A percentile compares a stretch with the other conserved stretches of the same genome.
Evolutionary conservation across 192 early-diverging fungal genomes (phyloP).

Genomic region (Backusella australiensis): DNA sequence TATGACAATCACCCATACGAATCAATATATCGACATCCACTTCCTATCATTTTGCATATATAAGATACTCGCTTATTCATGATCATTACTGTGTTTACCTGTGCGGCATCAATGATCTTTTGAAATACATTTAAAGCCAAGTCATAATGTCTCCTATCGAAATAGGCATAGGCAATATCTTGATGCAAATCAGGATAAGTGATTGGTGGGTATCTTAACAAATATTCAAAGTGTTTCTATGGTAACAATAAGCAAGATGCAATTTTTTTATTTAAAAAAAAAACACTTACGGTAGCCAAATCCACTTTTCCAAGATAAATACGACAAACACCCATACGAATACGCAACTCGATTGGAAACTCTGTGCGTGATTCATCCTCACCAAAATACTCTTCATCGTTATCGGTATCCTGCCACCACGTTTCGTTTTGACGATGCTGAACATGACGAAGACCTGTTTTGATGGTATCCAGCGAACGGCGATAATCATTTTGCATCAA

Average conservation of each 20-base stretch:
- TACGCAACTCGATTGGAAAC: constrained; percentile 83
- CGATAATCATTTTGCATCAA: constrained; percentile 78
- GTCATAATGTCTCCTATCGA: constrained; percentile 58
- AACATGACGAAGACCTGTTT: constrained; percentile 64
- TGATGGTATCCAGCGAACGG: constrained; percentile 65
- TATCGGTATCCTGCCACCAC: constrained; percentile 69
- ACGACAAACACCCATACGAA: constrained; percentile 82
- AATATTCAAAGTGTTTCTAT: constrained; percentile 64
- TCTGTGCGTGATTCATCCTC: constrained; percentile 11
- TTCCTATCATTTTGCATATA: constrained; percentile 16
- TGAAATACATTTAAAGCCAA: constrained; percentile 63
- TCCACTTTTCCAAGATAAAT: constrained; percentile 66
- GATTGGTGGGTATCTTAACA: constrained; percentile 50
- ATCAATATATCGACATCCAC: constrained; percentile 43
- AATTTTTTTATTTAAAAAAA: too few relatives aligned
- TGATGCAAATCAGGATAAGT: constrained; percentile 68
- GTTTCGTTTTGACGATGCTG: constrained; percentile 65
- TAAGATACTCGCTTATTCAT: not conserved
- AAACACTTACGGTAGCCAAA: constrained; percentile 56
- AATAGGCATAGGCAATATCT: constrained; percentile 74
- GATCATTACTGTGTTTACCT: constrained; percentile 28
- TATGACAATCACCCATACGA: constrained; percentile 59
- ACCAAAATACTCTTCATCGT: constrained; percentile 36
- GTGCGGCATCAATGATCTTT: constrained; percentile 41
- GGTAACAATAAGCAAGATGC: too few relatives aligned